Evolutionary conservation across 2,329 filamentous ascomycete species (phyloP).

Genomic region (Epichloe festucae): DNA sequence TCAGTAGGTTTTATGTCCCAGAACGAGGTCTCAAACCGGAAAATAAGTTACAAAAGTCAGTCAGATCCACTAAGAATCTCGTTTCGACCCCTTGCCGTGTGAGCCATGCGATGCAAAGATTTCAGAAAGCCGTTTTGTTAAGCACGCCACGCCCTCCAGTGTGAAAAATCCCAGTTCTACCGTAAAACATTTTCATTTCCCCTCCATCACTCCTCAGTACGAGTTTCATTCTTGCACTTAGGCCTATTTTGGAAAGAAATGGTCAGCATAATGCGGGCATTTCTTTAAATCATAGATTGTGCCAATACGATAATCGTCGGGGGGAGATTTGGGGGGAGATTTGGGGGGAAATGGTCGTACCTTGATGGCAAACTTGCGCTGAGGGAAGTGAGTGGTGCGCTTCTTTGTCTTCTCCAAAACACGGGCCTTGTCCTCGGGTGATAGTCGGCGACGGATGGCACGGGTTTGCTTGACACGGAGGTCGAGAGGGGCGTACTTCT

Average conservation of each 20-base stretch:
- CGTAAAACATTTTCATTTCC: conserved; percentile 3
- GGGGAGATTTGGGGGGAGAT: neutral
- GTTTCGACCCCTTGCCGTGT: conserved; percentile 11
- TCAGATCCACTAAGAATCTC: conserved; percentile 19
- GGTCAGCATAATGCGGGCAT: neutral
- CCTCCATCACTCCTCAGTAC: conserved; percentile 3
- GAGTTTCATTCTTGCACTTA: conserved; percentile 5
- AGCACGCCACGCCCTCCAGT: conserved; percentile 24
- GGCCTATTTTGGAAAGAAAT: conserved; percentile 1
- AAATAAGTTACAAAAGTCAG: conserved; percentile 21
- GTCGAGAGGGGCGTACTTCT: conserved; percentile 98
- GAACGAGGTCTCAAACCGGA: conserved; percentile 23
- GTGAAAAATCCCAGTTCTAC: conserved; percentile 2
- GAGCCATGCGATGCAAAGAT: conserved; percentile 27
- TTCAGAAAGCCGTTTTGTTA: conserved; percentile 14
- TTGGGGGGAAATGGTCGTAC: conserved; percentile 38
- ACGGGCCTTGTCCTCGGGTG: conserved; percentile 75
- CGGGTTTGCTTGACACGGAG: conserved; percentile 97
- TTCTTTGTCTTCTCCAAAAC: conserved; percentile 94
- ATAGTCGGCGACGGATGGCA: conserved; percentile 90
- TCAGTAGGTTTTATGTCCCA: conserved; percentile 14
- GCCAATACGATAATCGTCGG: too few relatives aligned
- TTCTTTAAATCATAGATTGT: neutral
- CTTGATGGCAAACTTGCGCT: conserved; percentile 99
- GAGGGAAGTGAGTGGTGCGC: conserved; percentile 89